These are phyloP conservation scores for Colletotrichum sublineola DNA, from an alignment of 2,329 filamentous ascomycete species.

Conservation along the genomic window DNA sequence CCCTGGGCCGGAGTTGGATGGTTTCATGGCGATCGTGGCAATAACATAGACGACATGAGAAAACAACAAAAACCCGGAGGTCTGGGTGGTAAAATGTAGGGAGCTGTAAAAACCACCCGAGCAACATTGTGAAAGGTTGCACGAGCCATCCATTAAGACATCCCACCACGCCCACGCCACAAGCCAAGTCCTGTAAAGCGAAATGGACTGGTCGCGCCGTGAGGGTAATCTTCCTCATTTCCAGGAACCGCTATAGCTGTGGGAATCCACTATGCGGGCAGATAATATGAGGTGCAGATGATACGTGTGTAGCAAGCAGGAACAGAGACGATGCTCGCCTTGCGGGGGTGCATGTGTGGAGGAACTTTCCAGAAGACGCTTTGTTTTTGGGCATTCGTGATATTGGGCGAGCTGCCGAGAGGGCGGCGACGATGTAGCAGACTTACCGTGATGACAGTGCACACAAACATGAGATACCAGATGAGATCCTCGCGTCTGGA, in stretches of 20 bases:
- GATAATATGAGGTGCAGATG: slow-evolving; percentile 70
- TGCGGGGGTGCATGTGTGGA: slow-evolving; percentile 9
- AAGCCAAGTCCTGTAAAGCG: slow-evolving; percentile 72
- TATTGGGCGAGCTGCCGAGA: slow-evolving; percentile 25
- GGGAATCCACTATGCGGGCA: slow-evolving; percentile 80
- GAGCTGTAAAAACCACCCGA: slow-evolving; percentile 71
- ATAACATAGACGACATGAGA: slow-evolving; percentile 19
- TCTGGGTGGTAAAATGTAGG: slow-evolving; percentile 65
- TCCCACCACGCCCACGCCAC: slow-evolving; percentile 83
- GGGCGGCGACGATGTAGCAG: slow-evolving; percentile 43
- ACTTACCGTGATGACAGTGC: slow-evolving; percentile 83
- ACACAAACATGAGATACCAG: slow-evolving; percentile 83
- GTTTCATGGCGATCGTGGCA: not conserved
- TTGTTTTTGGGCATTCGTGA: not conserved
- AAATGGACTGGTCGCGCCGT: slow-evolving; percentile 73
- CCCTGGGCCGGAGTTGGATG: slow-evolving; percentile 40
- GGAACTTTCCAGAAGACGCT: slow-evolving; percentile 30
- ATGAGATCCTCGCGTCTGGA: slow-evolving; percentile 81
- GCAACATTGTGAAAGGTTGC: slow-evolving; percentile 67
- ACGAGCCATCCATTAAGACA: slow-evolving; percentile 77
- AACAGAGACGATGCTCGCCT: slow-evolving; percentile 2
- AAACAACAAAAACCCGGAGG: slow-evolving; percentile 43
- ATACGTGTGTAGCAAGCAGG: slow-evolving; percentile 21
- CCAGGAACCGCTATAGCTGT: slow-evolving; percentile 87
- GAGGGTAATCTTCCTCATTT: slow-evolving; percentile 86